These are phyloP conservation scores for Citrus inodora DNA, from an alignment of 345 rosid species.

Conservation along the genomic window DNA sequence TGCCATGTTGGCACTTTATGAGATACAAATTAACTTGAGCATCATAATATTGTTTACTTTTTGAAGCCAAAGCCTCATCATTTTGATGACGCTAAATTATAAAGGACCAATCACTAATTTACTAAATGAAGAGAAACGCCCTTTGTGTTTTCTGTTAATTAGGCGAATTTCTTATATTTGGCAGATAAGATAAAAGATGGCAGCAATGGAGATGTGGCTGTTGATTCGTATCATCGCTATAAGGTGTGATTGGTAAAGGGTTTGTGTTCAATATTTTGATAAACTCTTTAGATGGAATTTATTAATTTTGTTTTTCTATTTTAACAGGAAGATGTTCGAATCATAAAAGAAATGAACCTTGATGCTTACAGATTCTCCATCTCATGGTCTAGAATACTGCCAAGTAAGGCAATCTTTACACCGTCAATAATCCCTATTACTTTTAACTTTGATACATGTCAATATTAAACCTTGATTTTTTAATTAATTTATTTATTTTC, in stretches of 20 bases:
- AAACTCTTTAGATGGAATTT: not conserved
- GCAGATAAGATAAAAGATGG: conserved; percentile 39
- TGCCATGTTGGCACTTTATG: too few relatives aligned
- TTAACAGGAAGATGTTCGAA: conserved; percentile 33
- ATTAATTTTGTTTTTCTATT: not conserved
- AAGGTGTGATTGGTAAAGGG: conserved; percentile 33
- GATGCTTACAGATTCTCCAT: conserved; percentile 45
- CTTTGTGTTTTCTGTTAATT: not conserved
- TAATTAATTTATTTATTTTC: not conserved
- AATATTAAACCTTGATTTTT: too few relatives aligned
- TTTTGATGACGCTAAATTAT: not conserved
- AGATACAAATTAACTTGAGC: too few relatives aligned
- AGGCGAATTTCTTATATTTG: not conserved
- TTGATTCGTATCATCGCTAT: conserved; percentile 55
- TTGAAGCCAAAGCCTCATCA: too few relatives aligned
- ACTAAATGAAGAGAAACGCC: not conserved
- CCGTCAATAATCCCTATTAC: not conserved
- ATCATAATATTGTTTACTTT: too few relatives aligned
- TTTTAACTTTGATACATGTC: too few relatives aligned
- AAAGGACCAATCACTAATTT: not conserved
- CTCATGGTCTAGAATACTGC: conserved; percentile 43
- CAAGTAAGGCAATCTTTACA: conserved; percentile 17
- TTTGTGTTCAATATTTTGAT: too few relatives aligned
- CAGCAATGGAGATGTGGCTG: conserved; percentile 48
- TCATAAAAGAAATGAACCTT: conserved; percentile 36